phyloP scores from a whole-genome alignment of 148 eudicot genomes.

The Amaranthus cruentus region DNA sequence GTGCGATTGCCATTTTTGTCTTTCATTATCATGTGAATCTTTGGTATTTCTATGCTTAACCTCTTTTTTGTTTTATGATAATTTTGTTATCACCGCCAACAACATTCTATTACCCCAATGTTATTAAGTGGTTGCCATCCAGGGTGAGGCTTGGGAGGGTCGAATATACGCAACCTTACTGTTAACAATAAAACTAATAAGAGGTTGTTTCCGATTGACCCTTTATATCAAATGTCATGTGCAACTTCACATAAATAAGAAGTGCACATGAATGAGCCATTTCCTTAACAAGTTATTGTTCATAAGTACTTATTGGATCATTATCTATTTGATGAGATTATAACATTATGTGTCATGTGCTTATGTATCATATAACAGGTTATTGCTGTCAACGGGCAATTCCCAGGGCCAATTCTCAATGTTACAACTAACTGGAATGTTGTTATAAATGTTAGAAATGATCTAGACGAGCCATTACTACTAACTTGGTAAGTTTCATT shows the following conservation, averaged over 20 bases:
- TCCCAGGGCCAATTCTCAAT: conserved; percentile 92
- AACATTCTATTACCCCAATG: too few species aligned
- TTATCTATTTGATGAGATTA: conserved; percentile 11
- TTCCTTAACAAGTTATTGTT: too few species aligned
- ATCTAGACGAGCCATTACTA: conserved; percentile 87
- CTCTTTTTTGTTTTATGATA: not conserved
- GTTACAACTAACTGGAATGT: conserved; percentile 98
- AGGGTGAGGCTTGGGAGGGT: too few species aligned
- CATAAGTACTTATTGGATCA: too few species aligned
- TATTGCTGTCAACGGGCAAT: conserved; percentile 84
- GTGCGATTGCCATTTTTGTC: not conserved
- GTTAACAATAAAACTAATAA: too few species aligned
- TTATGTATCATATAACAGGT: conserved; percentile 43
- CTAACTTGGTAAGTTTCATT: conserved; percentile 69
- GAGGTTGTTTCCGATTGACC: too few species aligned
- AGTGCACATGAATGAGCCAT: too few species aligned
- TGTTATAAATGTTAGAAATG: conserved; percentile 75
- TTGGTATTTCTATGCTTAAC: not conserved
- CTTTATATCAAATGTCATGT: too few species aligned
- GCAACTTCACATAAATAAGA: too few species aligned
- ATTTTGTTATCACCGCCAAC: too few species aligned
- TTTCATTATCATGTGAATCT: not conserved
- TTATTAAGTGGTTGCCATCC: too few species aligned
- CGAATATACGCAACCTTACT: too few species aligned
- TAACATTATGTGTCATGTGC: not conserved